phyloP scores from a whole-genome alignment of 1,139 yeast genomes.

The Geotrichum macrosporum region DNA sequence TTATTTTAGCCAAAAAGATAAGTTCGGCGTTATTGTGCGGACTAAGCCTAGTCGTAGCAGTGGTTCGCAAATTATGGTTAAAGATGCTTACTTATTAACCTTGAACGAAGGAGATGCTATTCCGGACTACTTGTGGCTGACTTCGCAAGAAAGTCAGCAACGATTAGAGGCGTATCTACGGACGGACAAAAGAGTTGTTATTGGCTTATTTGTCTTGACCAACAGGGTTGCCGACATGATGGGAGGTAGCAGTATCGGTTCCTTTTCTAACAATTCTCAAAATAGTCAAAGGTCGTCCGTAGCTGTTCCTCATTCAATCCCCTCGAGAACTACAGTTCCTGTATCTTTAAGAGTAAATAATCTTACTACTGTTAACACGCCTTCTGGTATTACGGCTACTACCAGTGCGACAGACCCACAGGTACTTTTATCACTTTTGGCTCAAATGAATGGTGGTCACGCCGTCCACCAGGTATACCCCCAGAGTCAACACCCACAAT shows the following conservation, averaged over 20 bases:
- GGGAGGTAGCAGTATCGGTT: too few relatives aligned
- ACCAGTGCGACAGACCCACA: constrained; percentile 6
- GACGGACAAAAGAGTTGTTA: constrained; percentile 9
- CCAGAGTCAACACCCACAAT: constrained; percentile 7
- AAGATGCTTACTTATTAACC: constrained; percentile 62
- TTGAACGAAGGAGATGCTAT: constrained; percentile 33
- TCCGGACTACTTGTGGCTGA: constrained; percentile 28
- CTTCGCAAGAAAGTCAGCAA: constrained; percentile 3
- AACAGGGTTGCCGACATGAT: constrained; percentile 2
- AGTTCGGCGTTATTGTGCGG: constrained; percentile 60
- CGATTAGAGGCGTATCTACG: constrained; percentile 5
- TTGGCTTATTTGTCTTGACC: constrained; percentile 16
- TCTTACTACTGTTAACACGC: too few relatives aligned
- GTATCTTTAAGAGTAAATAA: neutral
- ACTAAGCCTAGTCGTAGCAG: constrained; percentile 36
- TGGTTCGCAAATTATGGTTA: constrained; percentile 41
- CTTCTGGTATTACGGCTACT: neutral
- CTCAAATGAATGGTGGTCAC: constrained; percentile 7
- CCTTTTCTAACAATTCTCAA: too few relatives aligned
- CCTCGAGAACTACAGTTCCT: constrained; percentile 27
- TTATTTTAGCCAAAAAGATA: constrained; percentile 48
- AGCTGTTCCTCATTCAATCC: too few relatives aligned
- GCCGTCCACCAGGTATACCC: constrained; percentile 11
- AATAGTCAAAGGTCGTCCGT: neutral
- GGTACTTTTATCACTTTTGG: constrained; percentile 1